Base-by-base conservation (phyloP, 768 basidiomycete species). In the Glaciozyma martinii region DNA sequence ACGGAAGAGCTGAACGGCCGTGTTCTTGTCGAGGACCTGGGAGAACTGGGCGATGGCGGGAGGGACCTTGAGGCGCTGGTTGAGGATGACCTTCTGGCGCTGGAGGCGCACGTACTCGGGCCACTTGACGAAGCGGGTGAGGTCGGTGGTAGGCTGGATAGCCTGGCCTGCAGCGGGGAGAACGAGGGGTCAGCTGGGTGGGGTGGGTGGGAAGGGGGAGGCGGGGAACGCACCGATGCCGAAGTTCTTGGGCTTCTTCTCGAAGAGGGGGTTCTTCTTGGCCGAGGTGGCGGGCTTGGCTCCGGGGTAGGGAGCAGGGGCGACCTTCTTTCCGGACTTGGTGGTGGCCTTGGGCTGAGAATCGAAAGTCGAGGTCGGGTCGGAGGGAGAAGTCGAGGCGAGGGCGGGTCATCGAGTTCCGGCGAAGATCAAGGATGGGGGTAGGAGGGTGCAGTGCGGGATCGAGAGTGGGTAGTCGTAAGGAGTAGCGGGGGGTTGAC, bases 51-150 rank as follows among this genome's bases (percentile, higher is more conserved):
- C 89, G 74, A 99, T 93, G 72, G 94, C 90, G 47, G 94, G 94
- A 71, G 94, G 94, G 32, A 95, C 92, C 84, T 98, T 98, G 73
- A 98, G 82, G 74, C 94, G 90, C 80, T 97, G 91, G 83, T 89
- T 81, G 66, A 98, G 86, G 80, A 98, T 94, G 75, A 97, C 90
- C 81, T 97, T 97, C 80, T 97, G 92, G 76, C 94, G 86, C 76
- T 98, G 94, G 54, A 98, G 87, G 76, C 92, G 90, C 73, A 98
- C 85, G 76, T 98, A 98, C 81, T 93, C 90, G 72, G 94, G 94
- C 94, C 94, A 99, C 79, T 95, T 97, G 80, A 97, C 89, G 81
- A 97, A 97, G 77, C 93, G 89, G 64, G 90, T 94, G 71, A 97
- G 79, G 79, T 98, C 94, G 61, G 84, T 84, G 77, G 82, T 83